phyloP scores from a whole-genome alignment of 805 yeast genomes.

The Naumovozyma dairenensis region DNA sequence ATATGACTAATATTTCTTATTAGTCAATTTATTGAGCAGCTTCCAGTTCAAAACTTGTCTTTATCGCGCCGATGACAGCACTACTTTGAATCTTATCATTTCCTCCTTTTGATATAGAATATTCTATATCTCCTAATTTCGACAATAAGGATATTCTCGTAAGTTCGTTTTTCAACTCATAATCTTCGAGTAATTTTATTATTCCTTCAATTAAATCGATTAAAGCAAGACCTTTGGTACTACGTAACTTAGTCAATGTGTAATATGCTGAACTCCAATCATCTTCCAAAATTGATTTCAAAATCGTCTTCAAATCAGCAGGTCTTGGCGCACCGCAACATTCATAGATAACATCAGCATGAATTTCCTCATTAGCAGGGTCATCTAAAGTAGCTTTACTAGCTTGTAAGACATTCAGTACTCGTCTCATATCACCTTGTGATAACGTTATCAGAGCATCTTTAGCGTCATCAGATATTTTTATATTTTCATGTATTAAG shows the following conservation, averaged over 20 bases:
- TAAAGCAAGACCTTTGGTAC: constrained; percentile 75
- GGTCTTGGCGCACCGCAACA: constrained; percentile 97
- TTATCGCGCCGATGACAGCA: constrained; percentile 82
- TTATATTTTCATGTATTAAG: constrained; percentile 54
- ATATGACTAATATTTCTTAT: background rate
- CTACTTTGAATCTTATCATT: constrained; percentile 82
- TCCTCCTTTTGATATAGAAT: constrained; percentile 86
- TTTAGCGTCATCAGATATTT: constrained; percentile 49
- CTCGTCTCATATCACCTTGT: constrained; percentile 96
- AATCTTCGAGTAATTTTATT: constrained; percentile 56
- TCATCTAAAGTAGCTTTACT: constrained; percentile 67
- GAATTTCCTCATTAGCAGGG: constrained; percentile 43
- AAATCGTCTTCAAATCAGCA: constrained; percentile 60
- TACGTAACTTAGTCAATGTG: constrained; percentile 58
- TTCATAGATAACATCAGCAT: constrained; percentile 73
- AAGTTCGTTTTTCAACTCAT: constrained; percentile 45
- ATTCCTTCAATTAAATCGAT: constrained; percentile 77
- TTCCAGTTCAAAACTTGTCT: constrained; percentile 36
- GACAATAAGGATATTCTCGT: constrained; percentile 57
- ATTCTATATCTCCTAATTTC: constrained; percentile 81
- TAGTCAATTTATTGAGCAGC: constrained; percentile 1
- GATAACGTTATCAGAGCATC: constrained; percentile 59
- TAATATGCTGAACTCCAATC: constrained; percentile 76
- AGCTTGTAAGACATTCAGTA: constrained; percentile 87
- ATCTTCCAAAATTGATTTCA: constrained; percentile 71